These are phyloP conservation scores for Diatrype stigma DNA, from an alignment of 2,329 filamentous ascomycete species.

Conservation along the genomic window DNA sequence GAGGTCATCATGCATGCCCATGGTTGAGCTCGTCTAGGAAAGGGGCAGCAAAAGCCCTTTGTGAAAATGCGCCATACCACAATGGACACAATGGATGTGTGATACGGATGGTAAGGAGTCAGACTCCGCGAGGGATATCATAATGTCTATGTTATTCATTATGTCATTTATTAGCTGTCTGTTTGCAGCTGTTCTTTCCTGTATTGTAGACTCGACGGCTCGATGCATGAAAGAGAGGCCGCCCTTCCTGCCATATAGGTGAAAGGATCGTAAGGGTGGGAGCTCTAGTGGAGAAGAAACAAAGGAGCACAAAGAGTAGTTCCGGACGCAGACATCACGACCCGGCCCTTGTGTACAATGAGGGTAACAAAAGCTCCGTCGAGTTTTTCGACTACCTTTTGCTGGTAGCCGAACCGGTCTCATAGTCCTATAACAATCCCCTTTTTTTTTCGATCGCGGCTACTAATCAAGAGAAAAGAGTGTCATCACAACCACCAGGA, in stretches of 20 bases:
- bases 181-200: no score
- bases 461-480: not conserved
- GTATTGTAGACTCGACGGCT: not conserved
- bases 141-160: no score
- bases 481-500: no score
- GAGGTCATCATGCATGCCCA: no score
- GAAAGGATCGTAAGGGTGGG: not conserved
- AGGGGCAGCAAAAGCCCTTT: no score
- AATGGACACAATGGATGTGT: no score
- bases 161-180: no score
- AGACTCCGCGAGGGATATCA: no score
- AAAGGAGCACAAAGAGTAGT: not conserved
- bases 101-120: no score
- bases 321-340: not conserved
- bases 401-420: not conserved
- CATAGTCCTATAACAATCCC: not conserved
- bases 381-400: not conserved
- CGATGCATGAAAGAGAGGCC: not conserved
- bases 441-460: not conserved
- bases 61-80: no score
- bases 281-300: not conserved
- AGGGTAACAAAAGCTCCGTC: not conserved
- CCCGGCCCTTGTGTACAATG: not conserved
- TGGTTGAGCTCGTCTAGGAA: no score
- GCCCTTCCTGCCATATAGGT: not conserved